Conservation (phyloP, 1,284 basidiomycete species). For the Microbotryum silenes-acaulis region DNA sequence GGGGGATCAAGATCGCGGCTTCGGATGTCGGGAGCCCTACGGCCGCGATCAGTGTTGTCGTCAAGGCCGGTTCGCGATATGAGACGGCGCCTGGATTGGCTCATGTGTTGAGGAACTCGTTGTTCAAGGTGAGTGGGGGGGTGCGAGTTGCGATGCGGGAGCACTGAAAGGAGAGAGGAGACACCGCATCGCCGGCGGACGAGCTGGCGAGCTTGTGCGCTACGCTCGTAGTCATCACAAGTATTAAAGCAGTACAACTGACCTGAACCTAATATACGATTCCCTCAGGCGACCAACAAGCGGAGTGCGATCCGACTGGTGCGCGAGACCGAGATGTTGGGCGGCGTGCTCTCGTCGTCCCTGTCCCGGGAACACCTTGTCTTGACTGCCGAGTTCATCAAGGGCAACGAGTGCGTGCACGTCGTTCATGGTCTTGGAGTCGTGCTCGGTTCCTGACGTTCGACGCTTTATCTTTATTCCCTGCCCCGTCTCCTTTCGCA, state of each 20-base stretch:
- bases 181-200: not conserved
- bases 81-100: slow-evolving; percentile 79
- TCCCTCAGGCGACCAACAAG: slow-evolving; percentile 61
- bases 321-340: slow-evolving; percentile 88
- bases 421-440: not conserved
- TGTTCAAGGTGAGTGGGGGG: slow-evolving; percentile 70
- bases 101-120: slow-evolving; percentile 88
- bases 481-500: not conserved
- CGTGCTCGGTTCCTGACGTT: slow-evolving; percentile 1
- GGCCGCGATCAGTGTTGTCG: slow-evolving; percentile 72
- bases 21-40: slow-evolving; percentile 70
- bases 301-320: slow-evolving; percentile 85
- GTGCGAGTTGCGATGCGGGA: not conserved
- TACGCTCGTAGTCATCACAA: not conserved
- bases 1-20: slow-evolving; percentile 74
- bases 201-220: not conserved
- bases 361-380: slow-evolving; percentile 85
- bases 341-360: slow-evolving; percentile 80
- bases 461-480: not conserved
- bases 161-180: not conserved
- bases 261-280: not conserved
- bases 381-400: slow-evolving; percentile 87
- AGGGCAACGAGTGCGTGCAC: slow-evolving; percentile 83
- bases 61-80: slow-evolving; percentile 83
- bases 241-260: not conserved